phyloP scores from a whole-genome alignment of 1,284 basidiomycete genomes.

The Trichosporon sp. region DNA sequence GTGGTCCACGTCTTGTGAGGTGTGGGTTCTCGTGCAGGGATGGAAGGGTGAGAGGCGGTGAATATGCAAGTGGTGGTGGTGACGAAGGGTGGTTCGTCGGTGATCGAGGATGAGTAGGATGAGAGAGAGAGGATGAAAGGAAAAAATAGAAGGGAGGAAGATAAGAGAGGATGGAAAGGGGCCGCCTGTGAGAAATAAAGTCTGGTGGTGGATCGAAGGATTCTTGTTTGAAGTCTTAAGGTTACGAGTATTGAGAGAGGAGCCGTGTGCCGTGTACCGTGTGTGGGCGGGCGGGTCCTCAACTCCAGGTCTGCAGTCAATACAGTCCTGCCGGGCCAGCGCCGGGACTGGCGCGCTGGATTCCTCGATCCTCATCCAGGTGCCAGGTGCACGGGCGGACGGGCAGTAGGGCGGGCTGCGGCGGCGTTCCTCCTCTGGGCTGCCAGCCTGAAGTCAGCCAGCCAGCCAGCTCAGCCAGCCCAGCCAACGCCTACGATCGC shows the following conservation, averaged over 20 bases:
- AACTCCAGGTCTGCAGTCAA: too few species aligned
- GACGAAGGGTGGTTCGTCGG: neutral
- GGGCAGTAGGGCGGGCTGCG: slow-evolving; percentile 2
- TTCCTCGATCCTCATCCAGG: neutral
- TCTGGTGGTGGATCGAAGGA: slow-evolving; percentile 7
- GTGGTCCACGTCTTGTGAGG: slow-evolving; percentile 13
- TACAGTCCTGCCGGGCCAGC: neutral
- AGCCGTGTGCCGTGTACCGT: too few species aligned
- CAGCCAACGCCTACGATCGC: neutral
- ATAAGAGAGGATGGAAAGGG: slow-evolving; percentile 2
- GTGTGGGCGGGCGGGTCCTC: neutral
- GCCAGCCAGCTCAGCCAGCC: too few species aligned
- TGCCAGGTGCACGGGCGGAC: slow-evolving; percentile 11
- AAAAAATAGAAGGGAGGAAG: slow-evolving; percentile 4
- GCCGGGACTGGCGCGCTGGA: neutral
- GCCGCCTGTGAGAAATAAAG: slow-evolving; percentile 10
- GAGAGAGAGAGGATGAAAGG: neutral
- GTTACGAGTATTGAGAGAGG: neutral
- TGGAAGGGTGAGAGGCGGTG: neutral
- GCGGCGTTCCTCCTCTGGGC: neutral
- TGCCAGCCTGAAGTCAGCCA: neutral
- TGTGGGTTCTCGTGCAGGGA: slow-evolving; percentile 6
- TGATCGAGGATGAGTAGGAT: neutral
- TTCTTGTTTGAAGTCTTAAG: slow-evolving; percentile 5
- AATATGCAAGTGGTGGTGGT: neutral